Evolutionary conservation across 1,284 basidiomycete genomes (phyloP).

Genomic region (Marasmius fiardii): DNA sequence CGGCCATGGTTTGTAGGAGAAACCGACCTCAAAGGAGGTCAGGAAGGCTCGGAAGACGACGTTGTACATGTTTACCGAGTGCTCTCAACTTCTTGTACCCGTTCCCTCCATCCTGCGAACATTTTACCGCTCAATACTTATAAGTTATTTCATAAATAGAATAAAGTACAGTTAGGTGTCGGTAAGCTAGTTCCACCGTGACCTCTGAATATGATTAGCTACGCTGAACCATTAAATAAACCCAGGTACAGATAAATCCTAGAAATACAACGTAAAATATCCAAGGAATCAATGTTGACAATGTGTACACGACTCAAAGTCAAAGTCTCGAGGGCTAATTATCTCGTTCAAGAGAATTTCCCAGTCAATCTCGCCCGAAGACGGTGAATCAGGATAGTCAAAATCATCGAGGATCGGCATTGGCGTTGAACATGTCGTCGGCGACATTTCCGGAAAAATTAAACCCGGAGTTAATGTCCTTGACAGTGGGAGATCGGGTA

Average conservation of each 20-base stretch:
- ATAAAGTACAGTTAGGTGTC: too few relatives aligned
- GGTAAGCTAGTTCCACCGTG: neutral
- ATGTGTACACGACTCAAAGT: too few relatives aligned
- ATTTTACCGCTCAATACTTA: too few relatives aligned
- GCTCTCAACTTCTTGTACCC: constrained; percentile 9
- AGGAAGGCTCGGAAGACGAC: neutral
- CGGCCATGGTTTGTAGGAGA: constrained; percentile 31
- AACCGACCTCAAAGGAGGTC: too few relatives aligned
- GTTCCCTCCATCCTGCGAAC: too few relatives aligned
- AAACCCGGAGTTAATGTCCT: neutral
- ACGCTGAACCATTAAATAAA: too few relatives aligned
- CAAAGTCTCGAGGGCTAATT: neutral
- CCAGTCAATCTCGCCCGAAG: constrained; percentile 26
- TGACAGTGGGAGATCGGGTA: constrained; percentile 14
- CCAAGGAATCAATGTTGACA: too few relatives aligned
- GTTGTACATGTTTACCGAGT: neutral
- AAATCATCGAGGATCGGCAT: constrained; percentile 2
- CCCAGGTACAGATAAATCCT: too few relatives aligned
- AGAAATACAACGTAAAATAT: too few relatives aligned
- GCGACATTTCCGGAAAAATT: constrained; percentile 12
- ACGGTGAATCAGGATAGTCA: neutral
- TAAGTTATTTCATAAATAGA: too few relatives aligned
- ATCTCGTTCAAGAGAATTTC: constrained; percentile 25
- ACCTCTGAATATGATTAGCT: neutral
- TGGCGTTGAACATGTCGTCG: constrained; percentile 12